Evolutionary conservation across 768 basidiomycete species (phyloP).

Genomic region (Russula sp.): DNA sequence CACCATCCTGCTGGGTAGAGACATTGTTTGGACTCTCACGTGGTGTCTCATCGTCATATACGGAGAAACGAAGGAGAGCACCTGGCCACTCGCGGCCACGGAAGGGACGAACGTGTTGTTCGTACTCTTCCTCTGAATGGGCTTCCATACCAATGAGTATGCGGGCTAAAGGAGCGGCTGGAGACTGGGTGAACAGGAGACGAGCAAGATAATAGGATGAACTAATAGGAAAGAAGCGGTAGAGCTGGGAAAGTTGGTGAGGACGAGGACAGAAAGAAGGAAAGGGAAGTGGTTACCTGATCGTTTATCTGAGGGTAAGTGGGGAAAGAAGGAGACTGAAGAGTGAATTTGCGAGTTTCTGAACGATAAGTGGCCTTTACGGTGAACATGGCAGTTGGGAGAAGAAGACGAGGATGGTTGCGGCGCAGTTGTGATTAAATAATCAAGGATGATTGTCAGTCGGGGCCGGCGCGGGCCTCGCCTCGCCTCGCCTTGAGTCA

Average conservation of each 20-base stretch:
- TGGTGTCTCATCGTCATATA: conserved; percentile 48
- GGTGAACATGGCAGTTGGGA: conserved; percentile 50
- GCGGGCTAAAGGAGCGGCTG: conserved; percentile 43
- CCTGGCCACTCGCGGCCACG: conserved; percentile 46
- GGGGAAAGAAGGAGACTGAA: conserved; percentile 51
- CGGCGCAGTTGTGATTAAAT: not conserved
- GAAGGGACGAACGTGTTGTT: conserved; percentile 41
- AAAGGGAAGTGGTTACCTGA: conserved; percentile 38
- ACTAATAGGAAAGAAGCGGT: conserved; percentile 60
- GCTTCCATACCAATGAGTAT: conserved; percentile 59
- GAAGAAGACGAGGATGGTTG: not conserved
- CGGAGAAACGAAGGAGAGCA: conserved; percentile 54
- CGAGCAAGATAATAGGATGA: conserved; percentile 55
- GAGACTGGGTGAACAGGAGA: conserved; percentile 57
- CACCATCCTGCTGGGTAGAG: not conserved
- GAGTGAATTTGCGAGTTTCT: conserved; percentile 63
- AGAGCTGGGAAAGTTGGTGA: conserved; percentile 41
- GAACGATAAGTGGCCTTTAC: conserved; percentile 70
- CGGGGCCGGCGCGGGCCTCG: not conserved
- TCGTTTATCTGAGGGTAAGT: conserved; percentile 50
- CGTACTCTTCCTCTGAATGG: conserved; percentile 51
- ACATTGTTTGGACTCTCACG: conserved; percentile 4
- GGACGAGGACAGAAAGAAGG: conserved; percentile 1
- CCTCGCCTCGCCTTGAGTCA: not conserved
- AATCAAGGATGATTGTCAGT: not conserved